Evolutionary conservation across 495 filamentous ascomycete genomes (phyloP).

Genomic region (Mytilinidion resinicola): DNA sequence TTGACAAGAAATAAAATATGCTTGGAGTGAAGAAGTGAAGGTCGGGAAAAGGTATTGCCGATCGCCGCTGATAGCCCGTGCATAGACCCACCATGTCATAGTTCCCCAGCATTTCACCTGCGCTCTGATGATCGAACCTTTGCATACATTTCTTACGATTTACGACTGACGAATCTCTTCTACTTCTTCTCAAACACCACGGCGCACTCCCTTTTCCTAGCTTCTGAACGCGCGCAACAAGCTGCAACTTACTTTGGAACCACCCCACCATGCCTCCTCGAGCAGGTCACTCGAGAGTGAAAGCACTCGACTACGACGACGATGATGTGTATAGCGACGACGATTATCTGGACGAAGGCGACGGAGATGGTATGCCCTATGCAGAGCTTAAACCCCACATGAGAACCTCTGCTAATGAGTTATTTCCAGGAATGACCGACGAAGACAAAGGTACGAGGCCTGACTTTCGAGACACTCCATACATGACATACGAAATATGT

Average conservation of each 20-base stretch:
- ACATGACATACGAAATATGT: no score
- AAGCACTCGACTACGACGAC: conserved; percentile 35
- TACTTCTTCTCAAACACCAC: no score
- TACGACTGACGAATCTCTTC: no score
- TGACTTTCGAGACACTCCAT: not conserved
- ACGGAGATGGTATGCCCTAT: conserved; percentile 3
- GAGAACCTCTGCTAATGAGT: conserved; percentile 3
- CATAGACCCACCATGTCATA: no score
- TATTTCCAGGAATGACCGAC: conserved; percentile 44
- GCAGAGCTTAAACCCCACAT: not conserved
- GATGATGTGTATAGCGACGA: conserved; percentile 29
- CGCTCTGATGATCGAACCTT: no score
- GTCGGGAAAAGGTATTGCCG: conserved; percentile 44
- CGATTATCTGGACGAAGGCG: conserved; percentile 28
- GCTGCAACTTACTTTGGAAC: no score
- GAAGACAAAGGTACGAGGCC: conserved; percentile 52
- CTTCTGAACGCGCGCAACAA: no score
- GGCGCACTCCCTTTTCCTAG: no score
- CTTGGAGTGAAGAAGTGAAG: conserved; percentile 40
- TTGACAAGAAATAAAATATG: conserved; percentile 51
- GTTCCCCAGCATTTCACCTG: no score
- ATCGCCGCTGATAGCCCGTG: no score
- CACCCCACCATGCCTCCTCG: conserved; percentile 17
- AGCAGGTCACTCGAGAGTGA: conserved; percentile 32
- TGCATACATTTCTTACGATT: no score